phyloP scores from a whole-genome alignment of 768 basidiomycete genomes.

The Tylopilus sp. region DNA sequence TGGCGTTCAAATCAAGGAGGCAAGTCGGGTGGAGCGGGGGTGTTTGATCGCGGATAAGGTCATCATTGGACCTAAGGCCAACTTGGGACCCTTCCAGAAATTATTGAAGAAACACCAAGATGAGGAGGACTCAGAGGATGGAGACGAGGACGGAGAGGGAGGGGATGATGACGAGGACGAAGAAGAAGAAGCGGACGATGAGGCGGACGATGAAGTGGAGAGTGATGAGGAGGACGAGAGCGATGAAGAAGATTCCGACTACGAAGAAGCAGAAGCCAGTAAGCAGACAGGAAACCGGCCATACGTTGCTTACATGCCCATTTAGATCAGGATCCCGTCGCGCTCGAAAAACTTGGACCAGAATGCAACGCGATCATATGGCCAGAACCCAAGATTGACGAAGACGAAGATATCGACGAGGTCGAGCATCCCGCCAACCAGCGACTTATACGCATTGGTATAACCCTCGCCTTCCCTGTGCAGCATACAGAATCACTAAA shows the following conservation, averaged over 20 bases:
- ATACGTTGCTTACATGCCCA: neutral
- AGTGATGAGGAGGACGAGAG: constrained; percentile 30
- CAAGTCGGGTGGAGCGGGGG: constrained; percentile 64
- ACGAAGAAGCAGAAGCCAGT: constrained; percentile 69
- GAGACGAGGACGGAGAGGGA: constrained; percentile 14
- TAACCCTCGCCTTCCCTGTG: neutral
- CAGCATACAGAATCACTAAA: neutral
- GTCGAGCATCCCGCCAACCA: constrained; percentile 66
- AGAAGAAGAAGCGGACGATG: constrained; percentile 37
- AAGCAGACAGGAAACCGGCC: constrained; percentile 21
- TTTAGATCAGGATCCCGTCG: constrained; percentile 48
- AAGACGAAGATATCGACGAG: constrained; percentile 61
- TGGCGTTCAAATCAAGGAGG: constrained; percentile 67
- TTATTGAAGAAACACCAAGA: constrained; percentile 54
- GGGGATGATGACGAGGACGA: constrained; percentile 31
- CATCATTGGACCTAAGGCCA: constrained; percentile 68
- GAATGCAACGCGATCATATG: constrained; percentile 79
- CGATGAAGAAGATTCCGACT: constrained; percentile 47
- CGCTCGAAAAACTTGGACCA: constrained; percentile 52
- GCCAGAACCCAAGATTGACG: constrained; percentile 59
- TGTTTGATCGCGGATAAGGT: constrained; percentile 83
- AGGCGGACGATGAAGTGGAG: constrained; percentile 17
- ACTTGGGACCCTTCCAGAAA: constrained; percentile 64
- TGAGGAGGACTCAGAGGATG: constrained; percentile 30
- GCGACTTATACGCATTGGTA: constrained; percentile 75